phyloP scores from a whole-genome alignment of 2,329 filamentous ascomycete genomes.

The Calonectria montana region DNA sequence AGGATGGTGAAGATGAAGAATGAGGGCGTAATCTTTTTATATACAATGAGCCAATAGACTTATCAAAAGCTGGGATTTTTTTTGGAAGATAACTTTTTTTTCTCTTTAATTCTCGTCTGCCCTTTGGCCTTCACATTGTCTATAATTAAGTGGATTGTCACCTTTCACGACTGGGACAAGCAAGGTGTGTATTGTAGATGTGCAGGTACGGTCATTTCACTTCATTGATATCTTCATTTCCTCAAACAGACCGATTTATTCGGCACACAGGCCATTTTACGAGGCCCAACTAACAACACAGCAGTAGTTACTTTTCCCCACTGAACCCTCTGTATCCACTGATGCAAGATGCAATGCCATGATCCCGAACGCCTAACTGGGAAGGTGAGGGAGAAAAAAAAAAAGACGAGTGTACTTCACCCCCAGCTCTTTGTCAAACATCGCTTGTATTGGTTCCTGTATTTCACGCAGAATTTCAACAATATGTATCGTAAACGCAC shows the following conservation, averaged over 20 bases:
- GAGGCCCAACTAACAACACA: not conserved
- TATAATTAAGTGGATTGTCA: not conserved
- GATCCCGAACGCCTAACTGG: not conserved
- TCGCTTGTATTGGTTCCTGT: not conserved
- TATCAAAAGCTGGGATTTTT: conserved; percentile 19
- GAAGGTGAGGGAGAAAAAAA: not conserved
- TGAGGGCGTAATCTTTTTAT: conserved; percentile 38
- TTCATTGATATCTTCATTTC: conserved; percentile 8
- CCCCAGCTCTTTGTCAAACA: not conserved
- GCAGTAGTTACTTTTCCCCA: not conserved
- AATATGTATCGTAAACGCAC: conserved; percentile 7
- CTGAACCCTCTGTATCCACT: conserved; percentile 5
- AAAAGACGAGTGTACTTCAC: not conserved
- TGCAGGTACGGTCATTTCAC: conserved; percentile 1
- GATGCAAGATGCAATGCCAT: not conserved
- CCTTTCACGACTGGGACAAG: not conserved
- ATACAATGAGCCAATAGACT: conserved; percentile 41
- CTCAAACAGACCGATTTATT: not conserved
- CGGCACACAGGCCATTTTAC: not conserved
- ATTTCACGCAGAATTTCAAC: not conserved
- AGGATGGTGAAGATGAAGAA: conserved; percentile 36
- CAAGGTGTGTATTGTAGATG: not conserved
- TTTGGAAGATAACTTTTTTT: conserved; percentile 11
- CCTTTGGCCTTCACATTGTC: not conserved
- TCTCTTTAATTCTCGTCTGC: not conserved